Evolutionary conservation across 331 rosid species (phyloP).

Genomic region (Prunus yedoensis): DNA sequence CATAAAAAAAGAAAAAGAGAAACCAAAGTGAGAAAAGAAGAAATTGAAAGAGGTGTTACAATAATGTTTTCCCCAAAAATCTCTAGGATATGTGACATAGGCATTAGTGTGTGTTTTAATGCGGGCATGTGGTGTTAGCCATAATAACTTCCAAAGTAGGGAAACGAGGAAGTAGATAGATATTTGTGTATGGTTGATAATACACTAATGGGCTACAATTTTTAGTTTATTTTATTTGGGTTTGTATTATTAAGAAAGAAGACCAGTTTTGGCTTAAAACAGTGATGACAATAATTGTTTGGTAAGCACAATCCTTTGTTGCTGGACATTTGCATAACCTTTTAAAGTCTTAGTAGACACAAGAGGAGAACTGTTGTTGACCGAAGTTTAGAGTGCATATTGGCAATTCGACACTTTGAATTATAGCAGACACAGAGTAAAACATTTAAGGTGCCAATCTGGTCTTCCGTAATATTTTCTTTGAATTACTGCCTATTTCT

Average conservation of each 20-base stretch:
- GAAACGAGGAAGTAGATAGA: neutral
- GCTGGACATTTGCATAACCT: neutral
- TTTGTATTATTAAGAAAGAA: neutral
- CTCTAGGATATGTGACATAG: neutral
- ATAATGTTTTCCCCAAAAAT: conserved; percentile 1
- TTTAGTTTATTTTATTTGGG: neutral
- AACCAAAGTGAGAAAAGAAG: neutral
- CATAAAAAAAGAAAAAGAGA: neutral
- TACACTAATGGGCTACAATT: too few species aligned
- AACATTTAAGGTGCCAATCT: neutral
- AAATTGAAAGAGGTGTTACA: neutral
- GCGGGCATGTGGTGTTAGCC: neutral
- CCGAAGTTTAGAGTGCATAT: neutral
- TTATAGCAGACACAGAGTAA: neutral
- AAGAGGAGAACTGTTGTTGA: neutral
- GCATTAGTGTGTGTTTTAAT: neutral
- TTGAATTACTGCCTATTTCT: neutral
- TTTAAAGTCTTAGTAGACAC: neutral
- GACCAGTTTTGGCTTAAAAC: neutral
- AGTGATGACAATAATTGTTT: neutral
- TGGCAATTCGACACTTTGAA: neutral
- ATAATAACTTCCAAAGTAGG: neutral
- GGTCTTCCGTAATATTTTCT: neutral
- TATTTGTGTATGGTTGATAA: neutral
- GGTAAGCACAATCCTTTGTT: neutral